These are phyloP conservation scores for Aspergillus ruber DNA, from an alignment of 2,329 filamentous ascomycete species.

Conservation along the genomic window DNA sequence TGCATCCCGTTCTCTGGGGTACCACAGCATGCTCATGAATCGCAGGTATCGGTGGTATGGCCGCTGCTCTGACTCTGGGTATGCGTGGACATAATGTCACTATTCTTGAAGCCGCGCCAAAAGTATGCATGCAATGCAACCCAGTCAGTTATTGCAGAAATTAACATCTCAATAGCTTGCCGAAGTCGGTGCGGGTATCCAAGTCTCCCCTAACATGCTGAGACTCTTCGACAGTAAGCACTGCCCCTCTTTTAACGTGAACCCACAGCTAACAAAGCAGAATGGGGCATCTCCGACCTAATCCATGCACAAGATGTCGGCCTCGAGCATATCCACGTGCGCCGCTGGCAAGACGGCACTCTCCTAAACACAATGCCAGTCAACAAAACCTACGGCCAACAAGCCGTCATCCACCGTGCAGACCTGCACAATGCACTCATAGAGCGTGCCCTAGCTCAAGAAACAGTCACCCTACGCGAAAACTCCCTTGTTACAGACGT, in stretches of 20 bases:
- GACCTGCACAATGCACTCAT: slow-evolving; percentile 30
- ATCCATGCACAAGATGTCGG: slow-evolving; percentile 29
- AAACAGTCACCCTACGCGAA: slow-evolving; percentile 24
- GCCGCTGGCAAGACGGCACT: slow-evolving; percentile 29
- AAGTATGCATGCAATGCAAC: slow-evolving; percentile 17
- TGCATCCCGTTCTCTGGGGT: slow-evolving; percentile 1
- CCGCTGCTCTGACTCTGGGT: slow-evolving; percentile 29
- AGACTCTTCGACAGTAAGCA: slow-evolving; percentile 59
- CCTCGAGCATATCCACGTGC: slow-evolving; percentile 29
- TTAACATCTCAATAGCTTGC: slow-evolving; percentile 17
- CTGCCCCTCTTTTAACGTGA: not conserved
- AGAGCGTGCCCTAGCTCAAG: slow-evolving; percentile 20
- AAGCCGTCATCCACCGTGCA: slow-evolving; percentile 30
- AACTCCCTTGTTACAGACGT: slow-evolving; percentile 24
- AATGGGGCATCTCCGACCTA: slow-evolving; percentile 28
- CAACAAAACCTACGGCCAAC: slow-evolving; percentile 29
- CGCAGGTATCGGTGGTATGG: slow-evolving; percentile 31
- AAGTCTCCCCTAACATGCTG: slow-evolving; percentile 74
- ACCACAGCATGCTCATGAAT: slow-evolving; percentile 3
- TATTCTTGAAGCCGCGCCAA: slow-evolving; percentile 27
- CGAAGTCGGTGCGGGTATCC: slow-evolving; percentile 70
- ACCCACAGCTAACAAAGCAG: slow-evolving; percentile 7
- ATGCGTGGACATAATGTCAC: slow-evolving; percentile 27
- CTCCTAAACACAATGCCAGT: slow-evolving; percentile 28
- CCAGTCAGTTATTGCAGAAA: not conserved